These are phyloP conservation scores for Claviceps monticola DNA, from an alignment of 2,329 filamentous ascomycete species.

Conservation along the genomic window DNA sequence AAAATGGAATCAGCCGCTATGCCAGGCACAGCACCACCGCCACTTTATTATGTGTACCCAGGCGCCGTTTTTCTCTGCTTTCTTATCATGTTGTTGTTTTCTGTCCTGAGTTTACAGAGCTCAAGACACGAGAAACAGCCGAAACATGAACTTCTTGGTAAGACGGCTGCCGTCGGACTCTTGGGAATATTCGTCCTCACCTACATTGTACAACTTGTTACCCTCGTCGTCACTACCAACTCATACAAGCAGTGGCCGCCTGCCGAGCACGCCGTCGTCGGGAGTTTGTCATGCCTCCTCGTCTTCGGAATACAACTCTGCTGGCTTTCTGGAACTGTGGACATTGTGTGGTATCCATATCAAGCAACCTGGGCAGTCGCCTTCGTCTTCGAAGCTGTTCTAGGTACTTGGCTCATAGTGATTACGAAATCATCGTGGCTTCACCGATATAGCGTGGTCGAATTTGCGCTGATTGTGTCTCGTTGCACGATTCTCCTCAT, in stretches of 20 bases:
- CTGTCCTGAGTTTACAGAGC: conserved; percentile 39
- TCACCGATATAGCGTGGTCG: conserved; percentile 12
- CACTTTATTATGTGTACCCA: conserved; percentile 46
- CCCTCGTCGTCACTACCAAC: conserved; percentile 24
- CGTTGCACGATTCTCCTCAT: conserved; percentile 15
- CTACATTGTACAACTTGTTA: conserved; percentile 33
- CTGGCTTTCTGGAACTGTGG: conserved; percentile 34
- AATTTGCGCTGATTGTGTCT: conserved; percentile 9
- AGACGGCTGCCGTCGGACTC: conserved; percentile 23
- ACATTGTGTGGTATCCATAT: conserved; percentile 47
- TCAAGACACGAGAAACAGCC: conserved; percentile 12
- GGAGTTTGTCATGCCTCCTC: conserved; percentile 46
- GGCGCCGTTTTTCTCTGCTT: conserved; percentile 44
- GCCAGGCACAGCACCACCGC: conserved; percentile 18
- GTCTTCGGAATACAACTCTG: conserved; percentile 49
- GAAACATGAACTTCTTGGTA: conserved; percentile 9
- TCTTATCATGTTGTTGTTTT: conserved; percentile 33
- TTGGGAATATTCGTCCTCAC: conserved; percentile 29
- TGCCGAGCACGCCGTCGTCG: conserved; percentile 37
- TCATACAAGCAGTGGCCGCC: conserved; percentile 24
- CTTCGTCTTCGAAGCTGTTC: conserved; percentile 38
- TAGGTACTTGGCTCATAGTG: conserved; percentile 20
- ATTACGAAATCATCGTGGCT: conserved; percentile 2
- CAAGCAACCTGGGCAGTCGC: conserved; percentile 48
- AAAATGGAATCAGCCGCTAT: conserved; percentile 3